These are phyloP conservation scores for Cucurbitaria berberidis DNA, from an alignment of 2,329 filamentous ascomycete genomes.

Conservation along the genomic window DNA sequence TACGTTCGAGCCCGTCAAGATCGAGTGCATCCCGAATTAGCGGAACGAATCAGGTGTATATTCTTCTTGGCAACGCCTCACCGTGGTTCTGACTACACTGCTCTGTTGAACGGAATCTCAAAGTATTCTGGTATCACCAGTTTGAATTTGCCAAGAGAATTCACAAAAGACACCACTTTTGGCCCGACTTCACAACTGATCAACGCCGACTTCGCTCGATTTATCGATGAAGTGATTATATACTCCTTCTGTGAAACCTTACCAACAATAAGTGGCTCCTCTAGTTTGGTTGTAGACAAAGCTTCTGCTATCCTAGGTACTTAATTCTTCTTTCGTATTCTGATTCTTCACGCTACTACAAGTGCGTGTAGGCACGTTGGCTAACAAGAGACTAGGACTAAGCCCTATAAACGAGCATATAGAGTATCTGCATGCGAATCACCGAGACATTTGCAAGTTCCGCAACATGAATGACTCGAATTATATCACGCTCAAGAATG, in stretches of 20 bases:
- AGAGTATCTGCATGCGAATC: background rate
- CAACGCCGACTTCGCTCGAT: background rate
- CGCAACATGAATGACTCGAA: background rate
- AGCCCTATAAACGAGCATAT: background rate
- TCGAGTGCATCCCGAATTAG: background rate
- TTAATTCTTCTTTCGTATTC: background rate
- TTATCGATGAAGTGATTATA: background rate
- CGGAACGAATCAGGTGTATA: background rate
- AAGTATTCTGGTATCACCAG: background rate
- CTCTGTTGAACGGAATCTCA: background rate
- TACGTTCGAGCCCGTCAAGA: conserved; percentile 2
- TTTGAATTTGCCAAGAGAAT: background rate
- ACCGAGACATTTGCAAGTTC: conserved; percentile 1
- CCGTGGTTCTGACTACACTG: conserved; percentile 2
- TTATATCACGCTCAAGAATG: conserved; percentile 1
- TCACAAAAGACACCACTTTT: background rate
- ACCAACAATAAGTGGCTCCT: conserved; percentile 1
- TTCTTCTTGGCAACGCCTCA: conserved; percentile 10
- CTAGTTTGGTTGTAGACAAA: background rate
- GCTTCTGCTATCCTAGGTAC: background rate
- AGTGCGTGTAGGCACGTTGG: background rate
- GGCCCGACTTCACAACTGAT: background rate
- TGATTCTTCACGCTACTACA: background rate
- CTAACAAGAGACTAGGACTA: background rate
- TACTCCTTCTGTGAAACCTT: conserved; percentile 2